phyloP scores from a whole-genome alignment of 306 rosid species.

The Cicer chorassanicum region DNA sequence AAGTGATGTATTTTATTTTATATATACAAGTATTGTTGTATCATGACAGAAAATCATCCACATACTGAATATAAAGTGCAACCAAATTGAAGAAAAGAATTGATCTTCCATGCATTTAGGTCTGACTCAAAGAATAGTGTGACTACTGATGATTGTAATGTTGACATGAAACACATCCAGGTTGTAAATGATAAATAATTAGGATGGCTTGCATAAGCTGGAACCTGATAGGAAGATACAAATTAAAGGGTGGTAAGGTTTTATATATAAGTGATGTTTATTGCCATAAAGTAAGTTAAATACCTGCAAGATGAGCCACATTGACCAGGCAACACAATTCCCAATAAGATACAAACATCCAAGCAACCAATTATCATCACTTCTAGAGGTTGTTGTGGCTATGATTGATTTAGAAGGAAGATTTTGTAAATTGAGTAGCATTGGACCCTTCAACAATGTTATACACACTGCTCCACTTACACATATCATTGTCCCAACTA shows the following conservation, averaged over 20 bases:
- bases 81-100: conserved; percentile 43
- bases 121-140: conserved; percentile 49
- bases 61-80: conserved; percentile 40
- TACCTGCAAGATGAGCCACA: conserved; percentile 65
- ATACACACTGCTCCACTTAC: conserved; percentile 60
- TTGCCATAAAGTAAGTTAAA: neutral
- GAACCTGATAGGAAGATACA: conserved; percentile 49
- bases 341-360: conserved; percentile 57
- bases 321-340: conserved; percentile 52
- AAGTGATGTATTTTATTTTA: neutral
- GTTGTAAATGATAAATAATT: conserved; percentile 57
- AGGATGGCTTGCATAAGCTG: conserved; percentile 53
- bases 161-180: conserved; percentile 63
- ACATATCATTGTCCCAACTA: conserved; percentile 59
- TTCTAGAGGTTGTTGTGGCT: neutral
- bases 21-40: neutral
- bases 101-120: conserved; percentile 52
- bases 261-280: too few relatives aligned
- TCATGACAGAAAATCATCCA: neutral
- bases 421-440: conserved; percentile 49
- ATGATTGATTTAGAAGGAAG: conserved; percentile 39
- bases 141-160: conserved; percentile 51
- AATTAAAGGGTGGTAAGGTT: too few relatives aligned
- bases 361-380: conserved; percentile 46
- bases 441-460: conserved; percentile 65